Evolutionary conservation across 177 flowering plant species (phyloP), one percentile per base, ranked within the genome.

Genomic region (Tripterygium wilfordii): DNA sequence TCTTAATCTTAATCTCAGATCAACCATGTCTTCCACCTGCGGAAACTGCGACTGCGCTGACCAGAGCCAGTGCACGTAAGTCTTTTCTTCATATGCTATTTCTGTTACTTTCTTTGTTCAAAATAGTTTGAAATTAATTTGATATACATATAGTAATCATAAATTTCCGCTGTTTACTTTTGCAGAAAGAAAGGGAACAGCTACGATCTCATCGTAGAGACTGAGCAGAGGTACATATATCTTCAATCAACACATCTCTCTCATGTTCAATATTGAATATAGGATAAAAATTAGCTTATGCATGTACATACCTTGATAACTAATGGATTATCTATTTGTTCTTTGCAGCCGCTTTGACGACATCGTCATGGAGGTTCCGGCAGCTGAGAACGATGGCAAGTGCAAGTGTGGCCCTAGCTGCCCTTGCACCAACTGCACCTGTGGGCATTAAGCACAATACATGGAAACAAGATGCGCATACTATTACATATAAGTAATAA

Each of bases 61-160:
- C 78, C 75, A 73, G 74, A 75, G 58, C 83, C 71, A 83, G 73
- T 85, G 95, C 53, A 67, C 50, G 95, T 85, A 80, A 76, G 95
- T 78, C 7, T 10, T 24, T 13, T 28, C 29, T 29, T 16, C 13
- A 8, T 20, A 22, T 12, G 14, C 3, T 17, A 1, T 46, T 4
- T 13, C 16, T n/a, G n/a, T n/a, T n/a, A n/a, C n/a, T n/a, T n/a
- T n/a, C n/a, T n/a, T n/a, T n/a, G n/a, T n/a, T n/a, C n/a, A n/a
- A n/a, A n/a, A n/a, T n/a, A n/a, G n/a, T n/a, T n/a, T n/a, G n/a
- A n/a, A n/a, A n/a, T n/a, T n/a, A n/a, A n/a, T n/a, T n/a, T n/a
- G n/a, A n/a, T n/a, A n/a, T n/a, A n/a, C n/a, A n/a, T n/a, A n/a
- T n/a, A n/a, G n/a, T n/a, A n/a, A n/a, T n/a, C n/a, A n/a, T n/a